Evolutionary conservation across 2,329 filamentous ascomycete species (phyloP), one percentile per base, ranked within the genome.

Genomic region (Penicillium decumbens): DNA sequence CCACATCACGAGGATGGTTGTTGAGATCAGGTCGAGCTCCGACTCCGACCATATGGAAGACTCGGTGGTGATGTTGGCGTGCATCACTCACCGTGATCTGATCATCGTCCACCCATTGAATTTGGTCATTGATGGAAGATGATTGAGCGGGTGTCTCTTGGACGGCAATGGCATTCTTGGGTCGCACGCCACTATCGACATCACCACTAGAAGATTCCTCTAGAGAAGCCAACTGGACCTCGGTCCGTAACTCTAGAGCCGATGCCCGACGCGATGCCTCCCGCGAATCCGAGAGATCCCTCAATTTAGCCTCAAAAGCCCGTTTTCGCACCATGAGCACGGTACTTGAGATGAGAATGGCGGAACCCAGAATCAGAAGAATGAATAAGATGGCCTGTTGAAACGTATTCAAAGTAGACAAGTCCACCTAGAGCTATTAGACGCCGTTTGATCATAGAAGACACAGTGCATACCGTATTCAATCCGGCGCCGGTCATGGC

Each of bases 401-500:
- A 62, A 83, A 85, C 0, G 80, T 83, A 33, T 82, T 87, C 60
- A 88, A 62, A 25, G 75, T 71, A 47, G 79, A 83, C 23, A 88
- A 69, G 37, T 71, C 66, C 30, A 72, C 48, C 67, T 70, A 28
- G 7, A 40, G 13, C n/a, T 6, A 6, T 59, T 43, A 57, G 28
- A 43, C n/a, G 7, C 9, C 8, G 37, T 18, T 43, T 23, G 2
- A 20, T 27, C 4, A 6, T 24, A 8, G 6, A 6, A 20, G 7
- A 40, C 20, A 44, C 13, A 38, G 43, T 30, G 43, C 58, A 15
- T 66, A 70, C 78, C 1, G 84, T 85, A 59, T 87, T 88, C 49
- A 88, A 71, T 0, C 85, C 85, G 6, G 84, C 80, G 45, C 81
- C 75, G 6, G 83, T 86, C 72, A 88, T 83, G 38, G 84, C 83